phyloP scores from a whole-genome alignment of 306 rosid genomes.

The Bauhinia variegata region DNA sequence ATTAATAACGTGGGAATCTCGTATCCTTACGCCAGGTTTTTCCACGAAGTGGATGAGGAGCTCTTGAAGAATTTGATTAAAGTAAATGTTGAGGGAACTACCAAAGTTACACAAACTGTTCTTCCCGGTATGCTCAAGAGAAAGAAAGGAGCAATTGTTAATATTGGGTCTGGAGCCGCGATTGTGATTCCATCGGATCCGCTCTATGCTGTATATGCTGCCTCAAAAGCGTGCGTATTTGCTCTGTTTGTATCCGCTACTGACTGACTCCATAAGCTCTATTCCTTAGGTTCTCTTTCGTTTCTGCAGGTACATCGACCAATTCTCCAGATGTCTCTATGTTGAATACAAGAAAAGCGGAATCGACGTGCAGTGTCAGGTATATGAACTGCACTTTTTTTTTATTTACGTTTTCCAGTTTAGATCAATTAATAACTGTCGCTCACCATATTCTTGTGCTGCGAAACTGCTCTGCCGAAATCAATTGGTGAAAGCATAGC shows the following conservation, averaged over 20 bases:
- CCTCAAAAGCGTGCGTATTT: conserved; percentile 84
- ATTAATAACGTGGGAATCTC: conserved; percentile 87
- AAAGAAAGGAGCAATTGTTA: conserved; percentile 88
- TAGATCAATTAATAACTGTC: too few relatives aligned
- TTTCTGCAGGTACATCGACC: conserved; percentile 80
- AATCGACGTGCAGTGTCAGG: conserved; percentile 99
- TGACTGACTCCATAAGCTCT: not conserved
- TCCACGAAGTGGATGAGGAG: conserved; percentile 86
- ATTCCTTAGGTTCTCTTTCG: not conserved
- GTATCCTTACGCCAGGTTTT: conserved; percentile 88
- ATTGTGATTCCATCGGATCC: conserved; percentile 95
- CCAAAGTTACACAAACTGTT: conserved; percentile 87
- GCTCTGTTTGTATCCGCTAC: not conserved
- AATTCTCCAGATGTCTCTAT: conserved; percentile 86
- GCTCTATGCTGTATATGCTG: conserved; percentile 91
- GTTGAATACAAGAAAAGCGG: conserved; percentile 96
- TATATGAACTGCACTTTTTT: conserved; percentile 45
- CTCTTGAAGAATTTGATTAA: conserved; percentile 70
- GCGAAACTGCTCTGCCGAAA: not conserved
- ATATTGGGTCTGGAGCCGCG: conserved; percentile 95
- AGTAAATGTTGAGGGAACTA: conserved; percentile 84
- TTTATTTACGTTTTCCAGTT: not conserved
- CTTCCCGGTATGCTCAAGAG: conserved; percentile 84
- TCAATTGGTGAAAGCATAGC: conserved; percentile 3
- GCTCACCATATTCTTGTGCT: too few relatives aligned